Percentiles rank a stretch among this genome's conserved stretches.
Conservation (phyloP, 2,329 filamentous ascomycete species). For the Fusarium fracticaudum region DNA sequence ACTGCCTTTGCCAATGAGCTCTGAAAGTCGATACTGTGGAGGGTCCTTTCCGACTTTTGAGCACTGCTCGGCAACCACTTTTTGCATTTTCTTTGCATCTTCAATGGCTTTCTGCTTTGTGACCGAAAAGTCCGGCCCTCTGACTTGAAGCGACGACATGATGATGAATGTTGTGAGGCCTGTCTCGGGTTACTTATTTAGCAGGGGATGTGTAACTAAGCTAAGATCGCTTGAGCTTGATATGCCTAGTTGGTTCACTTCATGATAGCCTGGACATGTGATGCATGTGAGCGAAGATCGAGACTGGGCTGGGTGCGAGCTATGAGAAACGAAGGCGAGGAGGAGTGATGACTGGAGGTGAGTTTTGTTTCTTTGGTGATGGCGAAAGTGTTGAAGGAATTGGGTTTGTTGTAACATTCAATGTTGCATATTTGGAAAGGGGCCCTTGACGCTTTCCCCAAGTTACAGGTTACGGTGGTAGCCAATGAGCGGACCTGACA, state of each 20-base stretch:
- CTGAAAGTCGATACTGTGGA: slow-evolving; percentile 73
- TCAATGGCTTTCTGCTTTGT: slow-evolving; percentile 70
- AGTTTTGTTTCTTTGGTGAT: slow-evolving; percentile 1
- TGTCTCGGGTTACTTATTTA: slow-evolving; percentile 23
- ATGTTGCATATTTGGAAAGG: slow-evolving; percentile 27
- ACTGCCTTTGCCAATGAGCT: slow-evolving; percentile 79
- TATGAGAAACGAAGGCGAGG: background rate
- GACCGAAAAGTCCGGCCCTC: slow-evolving; percentile 54
- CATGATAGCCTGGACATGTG: slow-evolving; percentile 23
- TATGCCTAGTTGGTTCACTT: slow-evolving; percentile 25
- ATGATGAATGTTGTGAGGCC: slow-evolving; percentile 15
- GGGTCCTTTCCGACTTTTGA: slow-evolving; percentile 66
- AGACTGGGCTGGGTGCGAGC: slow-evolving; percentile 3
- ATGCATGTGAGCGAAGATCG: background rate
- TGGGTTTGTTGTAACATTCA: slow-evolving; percentile 15
- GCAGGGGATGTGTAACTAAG: slow-evolving; percentile 7
- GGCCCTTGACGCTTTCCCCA: slow-evolving; percentile 24
- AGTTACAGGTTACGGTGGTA: slow-evolving; percentile 17
- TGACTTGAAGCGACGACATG: slow-evolving; percentile 56
- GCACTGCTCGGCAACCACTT: slow-evolving; percentile 69
- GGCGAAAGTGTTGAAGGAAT: slow-evolving; percentile 24
- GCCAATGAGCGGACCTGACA: slow-evolving; percentile 23
- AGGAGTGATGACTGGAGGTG: background rate
- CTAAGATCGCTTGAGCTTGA: slow-evolving; percentile 17
- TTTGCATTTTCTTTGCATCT: slow-evolving; percentile 77